Base-by-base conservation (phyloP, 495 filamentous ascomycete genomes). In the Annulohypoxylon nitens region DNA sequence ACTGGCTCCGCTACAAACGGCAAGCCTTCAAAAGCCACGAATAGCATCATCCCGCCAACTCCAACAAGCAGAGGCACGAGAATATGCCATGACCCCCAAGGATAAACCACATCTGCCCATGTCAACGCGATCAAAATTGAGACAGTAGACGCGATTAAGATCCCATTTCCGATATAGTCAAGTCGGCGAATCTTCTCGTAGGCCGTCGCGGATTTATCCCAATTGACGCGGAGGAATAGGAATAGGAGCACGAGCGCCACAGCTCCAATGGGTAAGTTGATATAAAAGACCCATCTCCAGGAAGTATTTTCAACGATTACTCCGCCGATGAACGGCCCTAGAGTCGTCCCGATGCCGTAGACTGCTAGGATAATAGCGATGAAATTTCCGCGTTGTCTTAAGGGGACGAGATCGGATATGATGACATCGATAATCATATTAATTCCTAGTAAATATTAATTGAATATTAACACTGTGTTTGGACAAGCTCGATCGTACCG, bases 271-370 rank as follows among this genome's bases (percentile, higher is more conserved):
- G 80, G 80, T 9, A 83, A 67, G 62, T 76, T 79, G 53, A 82
- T 71, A 60, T 77, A 82, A 54, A 83, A 83, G 26, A 78, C 67
- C 74, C 73, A 75, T 72, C 73, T 60, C 73, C 73, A 75, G 12
- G 72, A 64, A 0, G 63, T 74, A 4, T 26, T 69, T 59, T 82
- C 74, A 81, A 93, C 92, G 71, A 95, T 93, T 7, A 91, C 86
- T 23, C 93, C 93, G 11, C 93, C 93, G 6, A 95, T 79, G 8
- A 94, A 86, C 3, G 93, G 93, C 1, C 93, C 93, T 37, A 93
- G 75, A 6, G 90, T 91, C 61, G 86, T 88, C 20, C 93, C 93
- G 51, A 93, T 80, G 14, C 91, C 92, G 87, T 92, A 96, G 0
- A 89, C 89, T 5, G 88, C 86, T 16, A 91, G 90, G 65, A 93